Evolutionary conservation across 306 rosid genomes (phyloP).

Genomic region (Vicia villosa): DNA sequence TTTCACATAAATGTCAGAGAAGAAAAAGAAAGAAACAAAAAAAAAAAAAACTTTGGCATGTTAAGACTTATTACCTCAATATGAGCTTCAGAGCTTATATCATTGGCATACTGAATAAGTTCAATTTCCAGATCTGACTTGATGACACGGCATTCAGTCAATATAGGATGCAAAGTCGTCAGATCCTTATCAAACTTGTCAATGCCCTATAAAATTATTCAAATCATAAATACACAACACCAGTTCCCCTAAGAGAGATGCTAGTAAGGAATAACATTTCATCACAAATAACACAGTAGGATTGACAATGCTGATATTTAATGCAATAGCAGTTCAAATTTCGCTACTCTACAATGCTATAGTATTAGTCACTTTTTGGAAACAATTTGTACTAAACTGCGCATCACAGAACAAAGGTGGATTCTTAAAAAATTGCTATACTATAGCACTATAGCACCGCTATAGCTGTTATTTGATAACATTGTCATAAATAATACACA

Average conservation of each 20-base stretch:
- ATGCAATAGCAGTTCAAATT: background rate
- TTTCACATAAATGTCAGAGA: constrained; percentile 19
- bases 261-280: constrained; percentile 1
- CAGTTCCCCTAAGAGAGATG: constrained; percentile 13
- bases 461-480: background rate
- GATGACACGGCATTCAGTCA: constrained; percentile 86
- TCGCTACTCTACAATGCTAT: background rate
- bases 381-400: background rate
- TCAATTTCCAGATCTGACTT: constrained; percentile 87
- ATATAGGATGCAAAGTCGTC: constrained; percentile 77
- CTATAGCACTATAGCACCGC: no score
- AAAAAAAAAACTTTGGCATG: constrained; percentile 8
- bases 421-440: background rate
- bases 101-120: constrained; percentile 84
- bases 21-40: background rate
- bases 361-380: background rate
- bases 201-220: constrained; percentile 54
- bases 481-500: constrained; percentile 18
- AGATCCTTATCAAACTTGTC: constrained; percentile 67
- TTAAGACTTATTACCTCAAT: constrained; percentile 59
- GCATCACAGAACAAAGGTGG: background rate
- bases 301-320: background rate
- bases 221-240: constrained; percentile 17
- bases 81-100: constrained; percentile 94
- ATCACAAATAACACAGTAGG: background rate